A percentile compares a stretch with the other conserved stretches of the same genome.
Conservation (phyloP, 306 rosid genomes). For the Styphnolobium japonicum region DNA sequence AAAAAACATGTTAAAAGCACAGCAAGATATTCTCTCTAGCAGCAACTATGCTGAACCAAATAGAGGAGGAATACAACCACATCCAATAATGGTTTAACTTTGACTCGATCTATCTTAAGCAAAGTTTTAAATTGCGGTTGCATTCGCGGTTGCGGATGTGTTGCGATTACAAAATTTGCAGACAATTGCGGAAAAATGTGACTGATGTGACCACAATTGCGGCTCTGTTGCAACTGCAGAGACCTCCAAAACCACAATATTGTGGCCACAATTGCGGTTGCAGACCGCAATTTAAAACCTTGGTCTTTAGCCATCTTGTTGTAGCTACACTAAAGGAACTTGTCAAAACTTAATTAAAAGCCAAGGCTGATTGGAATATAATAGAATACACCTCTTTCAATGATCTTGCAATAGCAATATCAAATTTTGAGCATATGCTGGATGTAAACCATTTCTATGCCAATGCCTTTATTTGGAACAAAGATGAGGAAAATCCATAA, state of each 20-base stretch:
- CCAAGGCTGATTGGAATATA: conserved; percentile 15
- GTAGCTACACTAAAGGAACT: conserved; percentile 14
- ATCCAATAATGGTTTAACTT: conserved; percentile 1
- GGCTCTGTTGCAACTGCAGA: no score
- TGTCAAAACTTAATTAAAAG: conserved; percentile 7
- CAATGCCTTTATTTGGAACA: background rate
- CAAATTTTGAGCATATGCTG: background rate
- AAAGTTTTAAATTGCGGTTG: no score
- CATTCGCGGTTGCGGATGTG: no score
- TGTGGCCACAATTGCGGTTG: no score
- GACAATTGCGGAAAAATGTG: no score
- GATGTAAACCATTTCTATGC: no score
- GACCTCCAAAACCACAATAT: no score
- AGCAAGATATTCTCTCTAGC: background rate
- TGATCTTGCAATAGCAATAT: background rate
- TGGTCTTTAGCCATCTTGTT: conserved; percentile 13
- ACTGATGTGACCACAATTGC: no score
- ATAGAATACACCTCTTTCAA: conserved; percentile 21
- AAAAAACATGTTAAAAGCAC: background rate
- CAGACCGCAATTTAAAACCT: no score
- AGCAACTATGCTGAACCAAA: conserved; percentile 21
- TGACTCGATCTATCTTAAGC: conserved; percentile 6
- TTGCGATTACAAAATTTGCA: no score
- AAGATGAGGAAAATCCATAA: conserved; percentile 6
- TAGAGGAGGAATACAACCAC: conserved; percentile 21